Base-by-base conservation (phyloP, 176 grass and related monocot species). In the Oryza rufipogon region DNA sequence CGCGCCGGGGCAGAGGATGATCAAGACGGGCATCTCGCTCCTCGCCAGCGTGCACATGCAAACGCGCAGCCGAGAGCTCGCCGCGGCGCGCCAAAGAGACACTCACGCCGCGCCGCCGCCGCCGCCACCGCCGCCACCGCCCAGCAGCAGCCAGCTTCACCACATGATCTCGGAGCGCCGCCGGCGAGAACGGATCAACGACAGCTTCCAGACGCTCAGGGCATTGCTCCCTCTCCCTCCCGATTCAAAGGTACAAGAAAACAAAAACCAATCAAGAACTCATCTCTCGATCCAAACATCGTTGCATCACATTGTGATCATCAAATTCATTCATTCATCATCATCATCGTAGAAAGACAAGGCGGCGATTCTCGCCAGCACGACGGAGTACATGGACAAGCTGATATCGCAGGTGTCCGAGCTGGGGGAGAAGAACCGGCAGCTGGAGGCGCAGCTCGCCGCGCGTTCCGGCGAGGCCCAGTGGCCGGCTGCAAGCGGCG, bases 131-230 rank as follows among this genome's bases (percentile, higher is more conserved):
- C 28, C 28, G 28, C 28, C 28, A 4, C 71, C 56, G 3, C 47
- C 85, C 42, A 74, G 54, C 64, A 81, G 56, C 74, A 93, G 85
- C 85, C 94, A 96, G 81, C 69, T 93, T 38, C 86, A 91, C 84
- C 94, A 96, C 64, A 76, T 93, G 84, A 81, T 96, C 80, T 89
- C 94, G 7, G 94, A 96, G 84, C 88, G 94, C 70, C 85, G 79
- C 52, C 83, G 94, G 22, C 84, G 94, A 42, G 87, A 96, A 87
- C 88, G 90, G 84, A 79, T 96, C 42, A 96, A 96, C 70, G 87
- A 96, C 69, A 87, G 86, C 85, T 93, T 96, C 77, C 70, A 93
- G 54, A 54, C 84, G 5, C 91, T 96, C 36, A 77, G 87, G n/a
- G 9, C 80, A 39, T 71, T 96, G 33, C 87, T 96, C 73, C 91